Base-by-base conservation (phyloP, 2,329 filamentous ascomycete species). In the Alternaria dauci region DNA sequence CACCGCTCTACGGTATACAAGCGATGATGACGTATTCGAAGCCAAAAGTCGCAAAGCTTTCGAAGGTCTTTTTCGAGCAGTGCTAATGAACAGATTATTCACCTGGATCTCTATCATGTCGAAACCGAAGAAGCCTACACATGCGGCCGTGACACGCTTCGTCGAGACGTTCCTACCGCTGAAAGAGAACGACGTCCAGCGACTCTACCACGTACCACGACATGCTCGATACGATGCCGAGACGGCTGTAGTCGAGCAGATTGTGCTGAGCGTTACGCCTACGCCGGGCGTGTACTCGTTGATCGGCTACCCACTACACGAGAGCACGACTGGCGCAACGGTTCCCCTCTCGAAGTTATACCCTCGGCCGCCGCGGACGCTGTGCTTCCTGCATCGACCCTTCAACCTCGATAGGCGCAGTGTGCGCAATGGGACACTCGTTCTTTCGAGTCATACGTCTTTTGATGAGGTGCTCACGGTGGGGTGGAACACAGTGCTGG, bases 391-490 rank as follows among this genome's bases (percentile, higher is more conserved):
- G 11, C 74, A 78, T 34, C 69, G 73, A 12, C 76, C 75, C 6
- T 77, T 73, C 59, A 62, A 61, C 4, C 73, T 78, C 41, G 70
- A 75, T 42, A 68, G 73, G 14, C 65, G 67, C 18, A 67, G 66
- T 28, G 64, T 77, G 30, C 68, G 69, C 43, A 66, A 60, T 51
- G 70, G 69, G 20, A 68, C 70, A 1, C 65, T 77, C 38, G 71
- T 78, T 12, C 63, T 80, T 9, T 70, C 77, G 8, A 77, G 73
- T 61, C 78, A 80, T 43, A 73, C 69, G 8, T 71, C 72, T 7
- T 80, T 80, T 44, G 78, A 80, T 44, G 77, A 80, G 57, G 57
- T 75, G 11, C 61, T 80, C 38, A 80, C 78, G 2, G 75, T 79
- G 7, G 79, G 78, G 8, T 80, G 74, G 71, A 81, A 81, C 43